Base-by-base conservation (phyloP, 352 stramenopile genomes). In the Phytopythium vexans region DNA sequence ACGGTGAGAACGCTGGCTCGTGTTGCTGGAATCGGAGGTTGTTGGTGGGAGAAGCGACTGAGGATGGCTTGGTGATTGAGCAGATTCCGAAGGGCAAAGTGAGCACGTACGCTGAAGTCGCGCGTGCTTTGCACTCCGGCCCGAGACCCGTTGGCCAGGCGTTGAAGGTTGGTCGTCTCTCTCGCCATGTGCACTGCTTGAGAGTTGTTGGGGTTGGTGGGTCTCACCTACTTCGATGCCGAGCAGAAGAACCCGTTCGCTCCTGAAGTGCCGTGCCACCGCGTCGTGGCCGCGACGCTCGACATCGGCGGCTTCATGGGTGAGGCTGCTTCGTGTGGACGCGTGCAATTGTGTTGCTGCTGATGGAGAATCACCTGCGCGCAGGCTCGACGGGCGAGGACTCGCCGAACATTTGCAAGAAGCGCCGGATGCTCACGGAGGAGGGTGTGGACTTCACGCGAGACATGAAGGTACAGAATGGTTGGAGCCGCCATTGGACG, bases 211-310 rank as follows among this genome's bases (percentile, higher is more conserved):
- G 21, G 21, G 1, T 27, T 27, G 21, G 41, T 41, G 27, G 40
- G 11, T 49, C 51, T 32, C 11, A 48, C 31, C 15, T 58, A n/a
- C 9, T 45, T 8, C 42, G 33, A 6, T 14, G 32, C 16, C 6
- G 31, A 37, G 31, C 45, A 93, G 83, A 88, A 89, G 52, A 94
- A 94, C 46, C 83, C 83, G 33, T 89, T 94, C 52, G 83, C 83
- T 1, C 81, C 81, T 2, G 56, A 89, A 50, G 77, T 94, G 43
- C 83, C 81, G 6, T 94, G 83, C 56, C 81, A 92, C 49, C 82
- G 79, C 32, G 72, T 94, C 8, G 77, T 94, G n/a, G 74, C 78
- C n/a, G 77, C 64, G 31, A 58, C 66, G 10, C 60, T 88, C n/a
- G 67, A 72, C 34, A 89, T 93, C 41, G 81, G 82, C 1, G 83